A percentile compares a stretch with the other conserved stretches of the same genome.
These are phyloP conservation scores for Nepenthes gracilis DNA, from an alignment of 148 eudicot species.

Conservation along the genomic window DNA sequence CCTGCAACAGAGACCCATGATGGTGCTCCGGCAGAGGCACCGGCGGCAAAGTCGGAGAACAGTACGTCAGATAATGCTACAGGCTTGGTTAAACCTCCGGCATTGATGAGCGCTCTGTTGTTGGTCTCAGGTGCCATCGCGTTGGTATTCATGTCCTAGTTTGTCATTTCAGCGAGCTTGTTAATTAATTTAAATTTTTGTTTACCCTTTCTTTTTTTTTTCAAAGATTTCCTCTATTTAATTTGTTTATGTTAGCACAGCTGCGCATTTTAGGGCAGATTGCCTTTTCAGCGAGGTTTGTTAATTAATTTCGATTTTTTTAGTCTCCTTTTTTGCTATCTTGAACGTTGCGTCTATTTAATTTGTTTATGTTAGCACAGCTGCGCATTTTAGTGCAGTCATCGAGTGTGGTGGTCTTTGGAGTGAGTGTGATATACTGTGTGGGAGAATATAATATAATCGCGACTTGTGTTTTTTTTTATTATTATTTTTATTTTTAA, in stretches of 20 bases:
- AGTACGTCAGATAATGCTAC: slow-evolving; percentile 12
- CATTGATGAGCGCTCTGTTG: slow-evolving; percentile 6
- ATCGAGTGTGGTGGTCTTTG: too few relatives aligned
- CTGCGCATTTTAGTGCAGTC: too few relatives aligned
- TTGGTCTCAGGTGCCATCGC: slow-evolving; percentile 17
- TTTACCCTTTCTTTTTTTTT: not conserved
- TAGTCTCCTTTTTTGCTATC: too few relatives aligned
- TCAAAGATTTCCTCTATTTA: not conserved
- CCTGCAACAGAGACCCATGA: slow-evolving; percentile 14
- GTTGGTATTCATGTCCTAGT: slow-evolving; percentile 20
- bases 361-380: too few relatives aligned
- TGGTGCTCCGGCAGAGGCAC: slow-evolving; percentile 24
- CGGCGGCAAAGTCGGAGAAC: slow-evolving; percentile 17
- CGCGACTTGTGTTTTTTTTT: too few relatives aligned
- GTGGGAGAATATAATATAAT: too few relatives aligned
- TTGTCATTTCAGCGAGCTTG: slow-evolving; percentile 6
- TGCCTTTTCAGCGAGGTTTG: too few relatives aligned
- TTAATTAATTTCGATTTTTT: too few relatives aligned
- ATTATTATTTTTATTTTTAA: too few relatives aligned
- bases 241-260: not conserved
- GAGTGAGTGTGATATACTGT: too few relatives aligned
- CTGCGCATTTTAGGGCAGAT: slow-evolving; percentile 8
- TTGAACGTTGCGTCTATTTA: too few relatives aligned
- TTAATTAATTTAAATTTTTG: not conserved
- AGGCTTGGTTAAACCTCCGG: slow-evolving; percentile 6